Evolutionary conservation across 495 filamentous ascomycete genomes (phyloP).

Genomic region (Cercophora samala): DNA sequence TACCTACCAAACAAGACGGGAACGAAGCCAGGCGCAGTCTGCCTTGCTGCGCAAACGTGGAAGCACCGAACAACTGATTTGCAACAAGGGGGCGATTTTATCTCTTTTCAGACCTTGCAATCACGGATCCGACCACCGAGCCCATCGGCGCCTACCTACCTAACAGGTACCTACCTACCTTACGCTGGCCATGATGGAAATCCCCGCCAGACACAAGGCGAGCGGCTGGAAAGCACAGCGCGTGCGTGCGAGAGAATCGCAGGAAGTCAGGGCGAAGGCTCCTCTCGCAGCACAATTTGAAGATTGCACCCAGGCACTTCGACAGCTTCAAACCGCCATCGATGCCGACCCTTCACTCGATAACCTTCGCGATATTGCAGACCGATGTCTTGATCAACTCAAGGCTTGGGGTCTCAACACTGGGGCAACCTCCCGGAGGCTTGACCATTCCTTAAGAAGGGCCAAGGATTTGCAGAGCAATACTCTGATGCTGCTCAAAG

Average conservation of each 20-base stretch:
- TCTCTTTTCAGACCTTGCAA: neutral
- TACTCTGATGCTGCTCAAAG: conserved; percentile 6
- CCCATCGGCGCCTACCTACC: too few species aligned
- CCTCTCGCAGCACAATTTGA: conserved; percentile 10
- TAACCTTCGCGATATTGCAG: neutral
- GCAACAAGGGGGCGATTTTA: too few species aligned
- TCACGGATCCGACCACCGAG: too few species aligned
- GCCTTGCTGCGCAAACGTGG: neutral
- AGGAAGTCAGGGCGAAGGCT: conserved; percentile 1
- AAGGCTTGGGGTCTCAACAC: conserved; percentile 7
- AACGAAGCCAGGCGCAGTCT: neutral
- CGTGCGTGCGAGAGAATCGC: neutral
- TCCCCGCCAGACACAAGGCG: neutral
- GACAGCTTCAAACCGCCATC: neutral
- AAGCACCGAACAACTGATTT: neutral
- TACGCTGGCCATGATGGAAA: neutral
- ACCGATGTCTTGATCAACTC: neutral
- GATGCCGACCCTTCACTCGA: neutral
- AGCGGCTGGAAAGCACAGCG: neutral
- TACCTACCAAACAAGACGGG: neutral
- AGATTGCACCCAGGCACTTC: conserved; percentile 6
- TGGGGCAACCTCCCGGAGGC: neutral
- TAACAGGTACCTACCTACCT: too few species aligned
- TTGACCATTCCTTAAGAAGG: conserved; percentile 8
- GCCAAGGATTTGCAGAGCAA: neutral